Evolutionary conservation across 1,139 yeast genomes (phyloP), one percentile per base, ranked within the genome.

Genomic region (Saccharomyces uvarum): DNA sequence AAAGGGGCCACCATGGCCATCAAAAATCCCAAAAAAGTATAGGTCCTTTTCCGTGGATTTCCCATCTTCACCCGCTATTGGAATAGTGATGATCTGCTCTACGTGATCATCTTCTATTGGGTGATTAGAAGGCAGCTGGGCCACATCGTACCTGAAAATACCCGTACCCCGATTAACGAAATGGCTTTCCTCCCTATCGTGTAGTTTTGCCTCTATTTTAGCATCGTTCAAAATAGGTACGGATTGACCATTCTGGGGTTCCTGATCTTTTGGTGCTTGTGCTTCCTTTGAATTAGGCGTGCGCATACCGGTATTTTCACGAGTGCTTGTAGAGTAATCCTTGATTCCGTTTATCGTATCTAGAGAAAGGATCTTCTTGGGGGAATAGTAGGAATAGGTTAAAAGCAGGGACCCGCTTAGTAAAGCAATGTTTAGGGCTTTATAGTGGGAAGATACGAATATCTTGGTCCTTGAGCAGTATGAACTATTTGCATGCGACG

Each of bases 1-100:
- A 57, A 88, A 88, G 84, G 96, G 90, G 19, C 99, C 99, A 2
- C 96, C 90, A 70, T 93, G 99, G 11, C 99, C 99, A 71, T 93
- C 99, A 69, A 86, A 93, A 0, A 95, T 82, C 2, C 98, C 97
- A 79, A 95, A 95, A 67, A 93, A 89, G 81, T 88, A 86, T 88
- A 97, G 86, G 70, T 91, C 97, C 0, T 95, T 79, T 54, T 74
- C 75, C 54, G 77, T 74, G 59, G 74, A 38, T 19, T 29, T 46
- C 2, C 47, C 41, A 13, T 14, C 42, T 3, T 24, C 47, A 13
- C 46, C 38, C 78, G 52, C 82, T 44, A 84, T 76, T 3, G 96
- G 95, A 0, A 89, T 89, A 57, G 88, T 90, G 11, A 91, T 85
- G 48, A 90, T 82, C 61, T 86, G 86, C 68, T 91, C 98, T 1